A percentile compares a stretch with the other conserved stretches of the same genome.
Conservation (phyloP, 352 stramenopile species). For the Globisporangium viniferum region DNA sequence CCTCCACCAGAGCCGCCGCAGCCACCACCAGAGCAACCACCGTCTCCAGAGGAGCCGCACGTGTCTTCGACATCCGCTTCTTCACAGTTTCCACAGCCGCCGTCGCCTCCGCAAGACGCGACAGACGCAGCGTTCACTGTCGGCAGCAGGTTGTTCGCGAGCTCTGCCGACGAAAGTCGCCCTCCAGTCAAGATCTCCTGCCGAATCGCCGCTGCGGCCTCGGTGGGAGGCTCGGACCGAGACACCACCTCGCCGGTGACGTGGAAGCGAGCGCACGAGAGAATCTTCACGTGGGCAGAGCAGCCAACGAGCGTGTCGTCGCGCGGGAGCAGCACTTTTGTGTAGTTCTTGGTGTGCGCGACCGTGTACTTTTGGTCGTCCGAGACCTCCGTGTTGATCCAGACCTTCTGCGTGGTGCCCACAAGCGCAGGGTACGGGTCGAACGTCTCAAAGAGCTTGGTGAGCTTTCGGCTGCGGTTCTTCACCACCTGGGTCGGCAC, state of each 20-base stretch:
- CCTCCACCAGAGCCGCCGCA: slow-evolving; percentile 13
- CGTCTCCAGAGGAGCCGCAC: slow-evolving; percentile 33
- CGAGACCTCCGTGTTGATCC: slow-evolving; percentile 83
- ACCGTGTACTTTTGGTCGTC: slow-evolving; percentile 79
- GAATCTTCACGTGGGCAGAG: slow-evolving; percentile 57
- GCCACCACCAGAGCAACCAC: slow-evolving; percentile 17
- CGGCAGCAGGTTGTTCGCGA: slow-evolving; percentile 21
- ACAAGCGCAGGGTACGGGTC: slow-evolving; percentile 75
- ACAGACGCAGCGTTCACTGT: slow-evolving; percentile 24
- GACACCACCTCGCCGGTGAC: slow-evolving; percentile 62
- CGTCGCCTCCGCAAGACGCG: slow-evolving; percentile 29
- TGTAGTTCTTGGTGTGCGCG: slow-evolving; percentile 90
- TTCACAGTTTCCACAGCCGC: slow-evolving; percentile 18
- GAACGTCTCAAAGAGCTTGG: slow-evolving; percentile 84
- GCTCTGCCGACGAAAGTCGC: slow-evolving; percentile 27
- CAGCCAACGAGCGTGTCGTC: slow-evolving; percentile 78
- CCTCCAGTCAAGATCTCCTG: slow-evolving; percentile 45
- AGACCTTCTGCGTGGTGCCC: slow-evolving; percentile 59
- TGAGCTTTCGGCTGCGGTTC: slow-evolving; percentile 80
- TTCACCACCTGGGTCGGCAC: slow-evolving; percentile 88
- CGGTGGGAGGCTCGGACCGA: slow-evolving; percentile 48
- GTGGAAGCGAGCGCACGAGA: slow-evolving; percentile 66
- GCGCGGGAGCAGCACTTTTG: slow-evolving; percentile 85
- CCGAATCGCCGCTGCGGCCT: slow-evolving; percentile 44
- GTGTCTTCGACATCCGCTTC: slow-evolving; percentile 18